Percentiles rank a stretch among this genome's conserved stretches.
These are phyloP conservation scores for Podospora australis DNA, from an alignment of 495 filamentous ascomycete species.

Conservation along the genomic window DNA sequence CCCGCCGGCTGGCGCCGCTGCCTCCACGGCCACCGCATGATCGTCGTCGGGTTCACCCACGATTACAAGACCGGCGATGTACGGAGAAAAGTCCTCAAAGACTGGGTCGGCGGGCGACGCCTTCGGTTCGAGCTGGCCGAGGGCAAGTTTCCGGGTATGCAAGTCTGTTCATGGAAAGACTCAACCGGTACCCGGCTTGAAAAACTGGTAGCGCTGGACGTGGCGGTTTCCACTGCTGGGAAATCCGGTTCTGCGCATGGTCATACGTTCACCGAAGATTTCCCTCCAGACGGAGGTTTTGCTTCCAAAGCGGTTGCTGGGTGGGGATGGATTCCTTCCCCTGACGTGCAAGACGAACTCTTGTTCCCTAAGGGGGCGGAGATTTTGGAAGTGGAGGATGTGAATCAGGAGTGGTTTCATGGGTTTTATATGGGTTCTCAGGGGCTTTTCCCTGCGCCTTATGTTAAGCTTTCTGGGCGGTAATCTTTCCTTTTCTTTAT, in stretches of 20 bases:
- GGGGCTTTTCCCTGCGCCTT: constrained; percentile 70
- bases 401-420: constrained; percentile 82
- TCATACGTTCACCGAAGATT: no score
- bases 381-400: constrained; percentile 69
- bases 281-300: constrained; percentile 65
- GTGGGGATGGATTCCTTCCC: constrained; percentile 69
- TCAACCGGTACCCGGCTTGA: constrained; percentile 21
- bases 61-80: constrained; percentile 45
- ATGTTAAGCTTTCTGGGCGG: constrained; percentile 43
- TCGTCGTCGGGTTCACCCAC: constrained; percentile 63
- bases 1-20: constrained; percentile 76
- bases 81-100: constrained; percentile 46
- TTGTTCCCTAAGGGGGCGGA: constrained; percentile 77
- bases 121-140: constrained; percentile 42
- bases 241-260: neutral
- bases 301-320: constrained; percentile 55
- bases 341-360: constrained; percentile 60
- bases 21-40: constrained; percentile 73
- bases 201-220: constrained; percentile 26
- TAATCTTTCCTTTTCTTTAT: no score
- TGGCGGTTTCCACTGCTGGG: constrained; percentile 23
- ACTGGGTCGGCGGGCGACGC: constrained; percentile 63
- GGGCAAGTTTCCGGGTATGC: constrained; percentile 17
- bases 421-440: constrained; percentile 69
- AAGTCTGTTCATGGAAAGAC: constrained; percentile 24